These are phyloP conservation scores for Pichia cabralensis DNA, from an alignment of 805 yeast species.

Conservation along the genomic window DNA sequence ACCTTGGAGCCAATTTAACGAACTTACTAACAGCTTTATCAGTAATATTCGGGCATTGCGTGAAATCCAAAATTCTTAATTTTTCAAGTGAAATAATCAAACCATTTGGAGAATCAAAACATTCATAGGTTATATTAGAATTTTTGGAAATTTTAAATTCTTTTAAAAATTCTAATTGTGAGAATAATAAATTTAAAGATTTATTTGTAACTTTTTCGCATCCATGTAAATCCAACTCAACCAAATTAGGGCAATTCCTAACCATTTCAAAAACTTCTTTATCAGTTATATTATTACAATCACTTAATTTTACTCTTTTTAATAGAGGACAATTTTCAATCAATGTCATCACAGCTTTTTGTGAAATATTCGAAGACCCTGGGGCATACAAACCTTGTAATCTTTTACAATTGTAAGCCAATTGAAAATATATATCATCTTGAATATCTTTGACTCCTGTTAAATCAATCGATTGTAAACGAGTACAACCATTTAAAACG, in stretches of 20 bases:
- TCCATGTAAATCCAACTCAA: conserved; percentile 82
- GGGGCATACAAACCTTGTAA: conserved; percentile 89
- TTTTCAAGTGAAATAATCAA: conserved; percentile 39
- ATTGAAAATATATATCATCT: conserved; percentile 60
- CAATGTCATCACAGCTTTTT: conserved; percentile 49
- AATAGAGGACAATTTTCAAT: conserved; percentile 59
- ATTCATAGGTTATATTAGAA: conserved; percentile 53
- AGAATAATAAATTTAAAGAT: conserved; percentile 48
- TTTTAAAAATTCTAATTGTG: conserved; percentile 59
- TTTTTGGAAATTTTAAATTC: conserved; percentile 79
- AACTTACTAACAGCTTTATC: conserved; percentile 69
- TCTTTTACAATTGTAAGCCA: conserved; percentile 63
- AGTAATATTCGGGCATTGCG: conserved; percentile 72
- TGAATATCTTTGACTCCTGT: conserved; percentile 62
- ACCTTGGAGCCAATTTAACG: conserved; percentile 68
- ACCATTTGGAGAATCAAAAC: conserved; percentile 34
- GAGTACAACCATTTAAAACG: conserved; percentile 54
- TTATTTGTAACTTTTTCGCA: conserved; percentile 65
- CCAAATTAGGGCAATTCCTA: conserved; percentile 65
- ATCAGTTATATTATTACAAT: conserved; percentile 58
- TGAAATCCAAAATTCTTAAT: conserved; percentile 73
- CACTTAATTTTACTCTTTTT: conserved; percentile 74
- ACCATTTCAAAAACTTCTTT: conserved; percentile 50
- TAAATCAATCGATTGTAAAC: conserved; percentile 77
- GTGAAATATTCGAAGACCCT: conserved; percentile 64